Evolutionary conservation across 2,329 filamentous ascomycete species (phyloP).

Genomic region (Scytalidium sp.): DNA sequence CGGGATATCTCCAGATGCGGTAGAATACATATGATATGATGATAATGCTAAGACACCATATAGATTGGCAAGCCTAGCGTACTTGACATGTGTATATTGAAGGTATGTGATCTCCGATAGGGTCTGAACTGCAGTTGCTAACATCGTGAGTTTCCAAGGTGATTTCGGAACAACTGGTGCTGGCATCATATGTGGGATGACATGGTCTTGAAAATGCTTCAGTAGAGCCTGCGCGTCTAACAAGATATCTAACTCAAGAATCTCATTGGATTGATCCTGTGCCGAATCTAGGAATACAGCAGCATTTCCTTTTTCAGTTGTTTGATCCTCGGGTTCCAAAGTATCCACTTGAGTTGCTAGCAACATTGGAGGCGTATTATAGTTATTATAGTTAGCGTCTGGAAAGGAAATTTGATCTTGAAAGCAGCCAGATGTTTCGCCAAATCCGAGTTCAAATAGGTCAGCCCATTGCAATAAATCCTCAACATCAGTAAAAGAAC

Average conservation of each 20-base stretch:
- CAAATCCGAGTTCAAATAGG: constrained; percentile 20
- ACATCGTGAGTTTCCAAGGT: constrained; percentile 30
- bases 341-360: constrained; percentile 1
- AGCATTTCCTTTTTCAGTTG: neutral
- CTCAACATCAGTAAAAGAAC: constrained; percentile 14
- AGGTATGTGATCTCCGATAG: constrained; percentile 28
- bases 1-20: constrained; percentile 14
- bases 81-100: constrained; percentile 19
- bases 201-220: constrained; percentile 29
- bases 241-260: constrained; percentile 1
- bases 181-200: constrained; percentile 29
- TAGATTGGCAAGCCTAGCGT: constrained; percentile 29
- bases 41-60: constrained; percentile 29
- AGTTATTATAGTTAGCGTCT: too few species aligned
- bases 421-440: neutral
- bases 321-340: neutral
- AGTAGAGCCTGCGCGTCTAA: constrained; percentile 12
- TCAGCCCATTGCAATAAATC: constrained; percentile 32
- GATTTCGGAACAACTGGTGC: constrained; percentile 27
- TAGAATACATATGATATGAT: constrained; percentile 26
- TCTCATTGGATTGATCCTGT: neutral
- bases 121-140: constrained; percentile 27
- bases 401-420: too few species aligned
- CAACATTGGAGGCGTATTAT: too few species aligned
- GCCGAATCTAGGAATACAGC: constrained; percentile 1